Evolutionary conservation across 2,329 filamentous ascomycete genomes (phyloP).

Genomic region (Cordyceps fumosorosea): DNA sequence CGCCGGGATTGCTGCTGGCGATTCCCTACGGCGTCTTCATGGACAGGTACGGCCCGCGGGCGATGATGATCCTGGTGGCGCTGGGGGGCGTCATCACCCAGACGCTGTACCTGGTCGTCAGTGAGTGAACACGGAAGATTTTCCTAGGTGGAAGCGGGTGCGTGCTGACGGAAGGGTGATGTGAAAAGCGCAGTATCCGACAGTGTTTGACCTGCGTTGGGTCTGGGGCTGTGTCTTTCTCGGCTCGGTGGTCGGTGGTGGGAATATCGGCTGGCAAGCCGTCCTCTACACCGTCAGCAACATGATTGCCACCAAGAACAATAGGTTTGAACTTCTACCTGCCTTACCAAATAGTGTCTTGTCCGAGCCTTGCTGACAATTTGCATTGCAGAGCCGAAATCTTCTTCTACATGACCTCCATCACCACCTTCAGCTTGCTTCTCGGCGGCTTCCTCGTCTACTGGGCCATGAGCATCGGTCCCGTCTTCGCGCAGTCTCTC

Average conservation of each 20-base stretch:
- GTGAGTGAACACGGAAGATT: neutral
- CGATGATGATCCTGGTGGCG: neutral
- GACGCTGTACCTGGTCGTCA: neutral
- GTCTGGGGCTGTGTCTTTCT: neutral
- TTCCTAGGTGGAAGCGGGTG: too few species aligned
- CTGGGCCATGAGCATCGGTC: conserved; percentile 2
- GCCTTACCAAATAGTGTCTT: neutral
- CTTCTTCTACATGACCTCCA: conserved; percentile 4
- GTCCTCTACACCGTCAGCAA: neutral
- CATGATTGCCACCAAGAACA: neutral
- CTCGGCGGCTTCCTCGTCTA: neutral
- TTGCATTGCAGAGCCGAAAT: neutral
- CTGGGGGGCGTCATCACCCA: neutral
- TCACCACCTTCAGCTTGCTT: neutral
- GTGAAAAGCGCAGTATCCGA: neutral
- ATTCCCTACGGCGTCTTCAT: conserved; percentile 8
- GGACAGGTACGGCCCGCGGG: neutral
- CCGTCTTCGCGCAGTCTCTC: neutral
- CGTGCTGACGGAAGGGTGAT: neutral
- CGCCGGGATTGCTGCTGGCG: neutral
- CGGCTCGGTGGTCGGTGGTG: conserved; percentile 3
- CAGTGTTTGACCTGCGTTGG: neutral
- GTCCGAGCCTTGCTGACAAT: neutral
- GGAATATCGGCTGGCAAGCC: conserved; percentile 1
- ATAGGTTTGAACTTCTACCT: neutral